These are phyloP conservation scores for Penicillium subrubescens DNA, from an alignment of 495 filamentous ascomycete species.

Conservation along the genomic window DNA sequence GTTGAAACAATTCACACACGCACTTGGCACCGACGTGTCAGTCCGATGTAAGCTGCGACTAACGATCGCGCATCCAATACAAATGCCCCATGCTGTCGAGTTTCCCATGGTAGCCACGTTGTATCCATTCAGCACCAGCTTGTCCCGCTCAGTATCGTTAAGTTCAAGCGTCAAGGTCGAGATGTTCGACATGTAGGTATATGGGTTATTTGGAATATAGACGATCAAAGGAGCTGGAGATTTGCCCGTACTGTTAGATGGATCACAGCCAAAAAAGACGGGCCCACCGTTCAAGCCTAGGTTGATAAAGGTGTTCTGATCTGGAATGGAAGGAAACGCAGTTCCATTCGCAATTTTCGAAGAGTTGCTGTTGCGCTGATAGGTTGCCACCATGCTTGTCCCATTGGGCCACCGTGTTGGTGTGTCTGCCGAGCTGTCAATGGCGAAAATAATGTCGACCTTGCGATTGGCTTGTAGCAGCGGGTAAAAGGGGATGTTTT, in stretches of 20 bases:
- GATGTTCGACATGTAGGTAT: background rate
- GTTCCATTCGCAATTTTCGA: conserved; percentile 70
- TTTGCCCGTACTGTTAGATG: background rate
- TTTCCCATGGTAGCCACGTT: background rate
- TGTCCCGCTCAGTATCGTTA: background rate
- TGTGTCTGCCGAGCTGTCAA: conserved; percentile 84
- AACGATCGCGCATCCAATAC: background rate
- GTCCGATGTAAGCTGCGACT: background rate
- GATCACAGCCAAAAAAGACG: conserved; percentile 1
- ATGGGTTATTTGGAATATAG: background rate
- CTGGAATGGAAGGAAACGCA: conserved; percentile 38
- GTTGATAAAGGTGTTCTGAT: conserved; percentile 69
- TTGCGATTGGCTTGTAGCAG: conserved; percentile 73
- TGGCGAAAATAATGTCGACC: conserved; percentile 88
- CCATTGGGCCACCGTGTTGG: conserved; percentile 79
- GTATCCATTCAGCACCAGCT: background rate
- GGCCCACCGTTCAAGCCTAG: background rate
- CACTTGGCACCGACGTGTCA: background rate
- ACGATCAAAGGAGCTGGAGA: background rate
- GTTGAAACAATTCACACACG: background rate
- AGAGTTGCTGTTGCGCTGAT: conserved; percentile 63
- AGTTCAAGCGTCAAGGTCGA: background rate
- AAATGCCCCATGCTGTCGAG: background rate
- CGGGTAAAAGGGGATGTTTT: conserved; percentile 82
- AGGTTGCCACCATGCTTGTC: conserved; percentile 78